Evolutionary conservation across 805 yeast genomes (phyloP), one percentile per base, ranked within the genome.

Genomic region (Blastobotrys robertii): DNA sequence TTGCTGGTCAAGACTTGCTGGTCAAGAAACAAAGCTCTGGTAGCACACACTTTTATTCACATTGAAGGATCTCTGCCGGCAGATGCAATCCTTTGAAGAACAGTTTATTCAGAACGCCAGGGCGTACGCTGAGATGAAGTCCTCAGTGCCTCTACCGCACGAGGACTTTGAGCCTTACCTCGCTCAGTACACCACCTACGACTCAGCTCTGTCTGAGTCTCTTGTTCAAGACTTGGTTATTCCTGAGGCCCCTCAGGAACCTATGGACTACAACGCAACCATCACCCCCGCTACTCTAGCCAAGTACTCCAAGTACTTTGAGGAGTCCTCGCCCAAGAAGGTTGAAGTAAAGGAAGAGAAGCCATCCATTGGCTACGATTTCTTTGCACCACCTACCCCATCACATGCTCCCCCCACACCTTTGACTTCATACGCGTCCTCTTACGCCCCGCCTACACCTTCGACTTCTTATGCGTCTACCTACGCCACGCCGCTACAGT

Each of bases 191-290:
- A 46, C 57, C 15, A 50, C 52, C 25, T 71, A 70, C 56, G 69
- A 71, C 41, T 74, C 77, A 28, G 64, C 76, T 30, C 65, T 81
- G 45, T 74, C 74, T 34, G 78, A 76, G 48, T 71, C 82, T 2
- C 60, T 80, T 33, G 59, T 77, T 19, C 79, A 75, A 55, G 86
- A 79, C 43, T 66, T 81, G 45, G 84, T 74, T 51, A 81, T 81
- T 37, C 81, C 84, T n/a, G 25, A 14, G 25, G 37, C 15, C 25
- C 35, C 13, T 12, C 41, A 37, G 35, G 29, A 19, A 25, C 38
- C 40, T 28, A 28, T n/a, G 10, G 31, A 36, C 22, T 9, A 9
- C 40, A 13, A 31, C n/a, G 25, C 28, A 35, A 42, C 54, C 2
- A 41, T 51, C 9, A 51, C 51, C 35, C 53, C 56, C 2, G 41